Evolutionary conservation across 768 basidiomycete species (phyloP).

Genomic region (Podaxis pistillaris): DNA sequence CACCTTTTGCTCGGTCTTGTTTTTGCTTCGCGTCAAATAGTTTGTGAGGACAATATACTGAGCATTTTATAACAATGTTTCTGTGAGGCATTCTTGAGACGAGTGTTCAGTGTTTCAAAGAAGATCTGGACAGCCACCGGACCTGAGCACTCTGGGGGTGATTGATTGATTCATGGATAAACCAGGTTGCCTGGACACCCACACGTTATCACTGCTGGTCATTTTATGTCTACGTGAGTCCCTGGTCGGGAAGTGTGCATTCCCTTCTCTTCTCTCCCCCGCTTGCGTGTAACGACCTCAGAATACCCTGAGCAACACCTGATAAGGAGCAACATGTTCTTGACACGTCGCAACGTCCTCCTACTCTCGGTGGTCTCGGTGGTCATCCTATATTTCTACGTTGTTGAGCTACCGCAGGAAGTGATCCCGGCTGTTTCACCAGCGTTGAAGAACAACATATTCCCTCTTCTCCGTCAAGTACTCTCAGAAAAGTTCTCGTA

Average conservation of each 20-base stretch:
- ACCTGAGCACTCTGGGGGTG: neutral
- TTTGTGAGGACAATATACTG: neutral
- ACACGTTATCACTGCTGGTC: neutral
- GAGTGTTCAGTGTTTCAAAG: neutral
- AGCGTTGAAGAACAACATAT: neutral
- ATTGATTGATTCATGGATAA: neutral
- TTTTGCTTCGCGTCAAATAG: neutral
- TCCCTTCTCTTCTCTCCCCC: neutral
- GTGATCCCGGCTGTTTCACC: neutral
- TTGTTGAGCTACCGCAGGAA: neutral
- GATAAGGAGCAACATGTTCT: neutral
- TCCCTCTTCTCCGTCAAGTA: slow-evolving; percentile 8
- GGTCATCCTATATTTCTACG: neutral
- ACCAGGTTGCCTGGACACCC: neutral
- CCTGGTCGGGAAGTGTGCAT: neutral
- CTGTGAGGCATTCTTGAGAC: neutral
- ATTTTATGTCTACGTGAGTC: neutral
- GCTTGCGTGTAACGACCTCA: neutral
- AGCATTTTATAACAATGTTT: neutral
- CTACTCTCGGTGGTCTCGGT: neutral
- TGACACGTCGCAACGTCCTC: slow-evolving; percentile 7
- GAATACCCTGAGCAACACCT: neutral
- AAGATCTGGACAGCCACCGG: neutral
- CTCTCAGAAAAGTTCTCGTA: neutral
- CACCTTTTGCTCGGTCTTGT: neutral